Evolutionary conservation across 176 grass and related monocot species (phyloP).

Genomic region (Thalia dealbata): DNA sequence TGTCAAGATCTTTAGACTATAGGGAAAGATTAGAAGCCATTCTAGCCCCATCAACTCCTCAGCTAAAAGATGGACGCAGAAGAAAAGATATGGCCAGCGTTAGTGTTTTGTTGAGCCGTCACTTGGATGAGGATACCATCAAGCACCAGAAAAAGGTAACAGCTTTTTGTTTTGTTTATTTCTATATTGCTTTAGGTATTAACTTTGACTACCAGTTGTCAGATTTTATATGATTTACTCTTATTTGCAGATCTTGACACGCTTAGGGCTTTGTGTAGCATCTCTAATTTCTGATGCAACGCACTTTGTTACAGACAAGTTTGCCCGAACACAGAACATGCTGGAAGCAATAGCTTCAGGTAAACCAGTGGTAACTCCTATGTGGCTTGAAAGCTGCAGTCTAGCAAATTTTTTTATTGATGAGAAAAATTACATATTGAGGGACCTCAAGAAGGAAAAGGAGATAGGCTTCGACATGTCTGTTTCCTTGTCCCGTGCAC

Average conservation of each 20-base stretch:
- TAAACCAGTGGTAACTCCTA: conserved; percentile 58
- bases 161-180: conserved; percentile 10
- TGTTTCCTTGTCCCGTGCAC: conserved; percentile 49
- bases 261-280: conserved; percentile 48
- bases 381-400: conserved; percentile 81
- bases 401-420: conserved; percentile 58
- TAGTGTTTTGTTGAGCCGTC: conserved; percentile 71
- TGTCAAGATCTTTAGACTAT: conserved; percentile 33
- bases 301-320: conserved; percentile 70
- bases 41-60: conserved; percentile 20
- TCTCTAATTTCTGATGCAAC: conserved; percentile 60
- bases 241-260: conserved; percentile 48
- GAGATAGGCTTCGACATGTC: conserved; percentile 78
- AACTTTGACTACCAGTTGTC: not conserved
- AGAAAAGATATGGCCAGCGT: conserved; percentile 46
- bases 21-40: conserved; percentile 46
- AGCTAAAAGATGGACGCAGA: conserved; percentile 38
- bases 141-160: conserved; percentile 82
- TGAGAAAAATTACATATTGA: conserved; percentile 70
- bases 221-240: conserved; percentile 1
- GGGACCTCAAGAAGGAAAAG: conserved; percentile 74
- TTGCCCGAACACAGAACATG: conserved; percentile 84
- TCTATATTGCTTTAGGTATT: not conserved
- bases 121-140: conserved; percentile 60
- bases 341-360: conserved; percentile 79